These are phyloP conservation scores for Epichloe sp. DNA, from an alignment of 2,329 filamentous ascomycete genomes.

Conservation along the genomic window DNA sequence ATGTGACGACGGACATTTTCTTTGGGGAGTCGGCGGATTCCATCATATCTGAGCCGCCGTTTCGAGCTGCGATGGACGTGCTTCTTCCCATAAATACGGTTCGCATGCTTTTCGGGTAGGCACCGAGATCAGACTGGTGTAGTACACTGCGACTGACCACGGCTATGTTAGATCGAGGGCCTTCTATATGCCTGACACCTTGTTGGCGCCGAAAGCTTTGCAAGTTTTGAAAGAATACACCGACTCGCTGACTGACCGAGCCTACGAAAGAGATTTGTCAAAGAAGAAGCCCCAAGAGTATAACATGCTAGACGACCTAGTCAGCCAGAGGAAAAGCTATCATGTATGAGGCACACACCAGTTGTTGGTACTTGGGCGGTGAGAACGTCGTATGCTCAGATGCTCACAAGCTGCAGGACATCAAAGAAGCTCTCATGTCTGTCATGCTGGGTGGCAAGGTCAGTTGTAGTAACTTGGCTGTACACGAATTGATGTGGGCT, in stretches of 20 bases:
- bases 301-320: not conserved
- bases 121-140: not conserved
- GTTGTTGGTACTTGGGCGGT: too few relatives aligned
- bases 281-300: not conserved
- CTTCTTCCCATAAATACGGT: not conserved
- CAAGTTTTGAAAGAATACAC: not conserved
- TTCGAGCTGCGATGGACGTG: not conserved
- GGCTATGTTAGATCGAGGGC: not conserved
- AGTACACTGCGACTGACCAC: not conserved
- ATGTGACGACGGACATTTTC: not conserved
- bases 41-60: not conserved
- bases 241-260: not conserved
- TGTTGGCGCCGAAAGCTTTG: not conserved
- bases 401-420: not conserved
- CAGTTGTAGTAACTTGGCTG: not conserved
- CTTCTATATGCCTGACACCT: not conserved
- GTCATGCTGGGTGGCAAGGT: not conserved
- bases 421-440: not conserved
- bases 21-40: not conserved
- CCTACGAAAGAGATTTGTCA: not conserved
- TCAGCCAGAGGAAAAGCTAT: not conserved
- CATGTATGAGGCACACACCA: not conserved
- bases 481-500: not conserved
- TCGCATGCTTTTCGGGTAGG: not conserved
- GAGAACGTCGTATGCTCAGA: not conserved